A percentile compares a stretch with the other conserved stretches of the same genome.
These are phyloP conservation scores for Alternaria sp. DNA, from an alignment of 2,329 filamentous ascomycete species.

Conservation along the genomic window DNA sequence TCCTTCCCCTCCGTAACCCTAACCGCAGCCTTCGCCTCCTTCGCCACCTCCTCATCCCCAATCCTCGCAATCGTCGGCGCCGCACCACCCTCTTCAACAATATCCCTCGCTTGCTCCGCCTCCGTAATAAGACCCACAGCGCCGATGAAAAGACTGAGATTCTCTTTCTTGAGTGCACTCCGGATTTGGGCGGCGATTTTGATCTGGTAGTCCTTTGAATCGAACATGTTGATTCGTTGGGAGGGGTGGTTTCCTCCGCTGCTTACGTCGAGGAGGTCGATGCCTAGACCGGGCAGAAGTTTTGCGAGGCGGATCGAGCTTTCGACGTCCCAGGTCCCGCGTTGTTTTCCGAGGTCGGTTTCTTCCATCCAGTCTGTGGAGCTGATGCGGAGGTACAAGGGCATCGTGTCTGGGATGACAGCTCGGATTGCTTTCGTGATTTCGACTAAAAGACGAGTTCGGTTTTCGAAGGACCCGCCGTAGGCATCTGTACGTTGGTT, in stretches of 20 bases:
- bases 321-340: constrained; percentile 50
- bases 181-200: constrained; percentile 56
- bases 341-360: constrained; percentile 35
- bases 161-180: constrained; percentile 47
- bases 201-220: constrained; percentile 56
- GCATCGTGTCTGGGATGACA: constrained; percentile 43
- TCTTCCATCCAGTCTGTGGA: constrained; percentile 49
- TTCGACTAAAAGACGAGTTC: constrained; percentile 50
- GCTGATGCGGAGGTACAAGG: constrained; percentile 46
- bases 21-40: constrained; percentile 40
- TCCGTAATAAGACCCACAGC: constrained; percentile 63
- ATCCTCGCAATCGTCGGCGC: constrained; percentile 22
- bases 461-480: constrained; percentile 51
- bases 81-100: constrained; percentile 47
- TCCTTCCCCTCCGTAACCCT: constrained; percentile 47
- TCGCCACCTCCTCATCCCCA: constrained; percentile 32
- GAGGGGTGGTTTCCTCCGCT: constrained; percentile 53
- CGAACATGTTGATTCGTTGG: constrained; percentile 53
- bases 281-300: constrained; percentile 49
- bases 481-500: constrained; percentile 53
- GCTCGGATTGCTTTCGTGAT: constrained; percentile 47
- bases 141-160: constrained; percentile 56
- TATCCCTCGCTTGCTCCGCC: constrained; percentile 57
- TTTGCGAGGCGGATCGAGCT: constrained; percentile 51
- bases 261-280: constrained; percentile 56